A percentile compares a stretch with the other conserved stretches of the same genome.
Evolutionary conservation across 1,139 yeast species (phyloP).

Genomic region (Nadsonia starkeyi-henricii): DNA sequence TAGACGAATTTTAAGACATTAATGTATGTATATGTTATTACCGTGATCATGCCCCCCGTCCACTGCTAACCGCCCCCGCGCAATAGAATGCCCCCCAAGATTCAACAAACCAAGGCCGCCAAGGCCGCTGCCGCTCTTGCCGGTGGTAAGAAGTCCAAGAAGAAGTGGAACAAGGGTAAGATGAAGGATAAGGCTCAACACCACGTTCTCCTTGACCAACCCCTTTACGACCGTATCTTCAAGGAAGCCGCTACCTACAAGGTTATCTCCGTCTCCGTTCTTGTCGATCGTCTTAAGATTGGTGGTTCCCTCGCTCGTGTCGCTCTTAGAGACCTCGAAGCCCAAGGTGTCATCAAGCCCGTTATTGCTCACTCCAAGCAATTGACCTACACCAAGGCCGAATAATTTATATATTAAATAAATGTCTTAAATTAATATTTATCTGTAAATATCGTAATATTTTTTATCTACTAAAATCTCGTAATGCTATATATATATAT

Average conservation of each 20-base stretch:
- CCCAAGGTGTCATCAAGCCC: constrained; percentile 89
- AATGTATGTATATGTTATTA: background rate
- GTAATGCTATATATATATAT: too few relatives aligned
- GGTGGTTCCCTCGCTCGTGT: constrained; percentile 99
- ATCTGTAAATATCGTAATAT: too few relatives aligned
- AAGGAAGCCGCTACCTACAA: constrained; percentile 99
- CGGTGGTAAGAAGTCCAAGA: constrained; percentile 99
- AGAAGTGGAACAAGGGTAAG: constrained; percentile 99
- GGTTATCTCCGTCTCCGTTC: constrained; percentile 93
- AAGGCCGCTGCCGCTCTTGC: constrained; percentile 99
- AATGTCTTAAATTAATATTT: too few relatives aligned
- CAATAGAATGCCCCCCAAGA: constrained; percentile 83
- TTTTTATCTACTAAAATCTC: too few relatives aligned
- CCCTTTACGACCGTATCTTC: constrained; percentile 96
- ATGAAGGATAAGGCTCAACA: constrained; percentile 99
- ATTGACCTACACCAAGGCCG: constrained; percentile 55
- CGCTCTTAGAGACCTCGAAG: constrained; percentile 92
- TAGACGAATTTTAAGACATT: background rate
- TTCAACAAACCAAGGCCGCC: constrained; percentile 98
- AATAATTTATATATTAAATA: too few relatives aligned
- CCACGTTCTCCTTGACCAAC: constrained; percentile 94
- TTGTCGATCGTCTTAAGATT: constrained; percentile 98
- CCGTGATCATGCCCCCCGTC: background rate
- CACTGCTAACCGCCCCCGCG: background rate
- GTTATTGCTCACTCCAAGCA: constrained; percentile 94